Percentiles rank a stretch among this genome's conserved stretches.
Evolutionary conservation across 768 basidiomycete genomes (phyloP).

Genomic region (Termitomyces bulborhizus): DNA sequence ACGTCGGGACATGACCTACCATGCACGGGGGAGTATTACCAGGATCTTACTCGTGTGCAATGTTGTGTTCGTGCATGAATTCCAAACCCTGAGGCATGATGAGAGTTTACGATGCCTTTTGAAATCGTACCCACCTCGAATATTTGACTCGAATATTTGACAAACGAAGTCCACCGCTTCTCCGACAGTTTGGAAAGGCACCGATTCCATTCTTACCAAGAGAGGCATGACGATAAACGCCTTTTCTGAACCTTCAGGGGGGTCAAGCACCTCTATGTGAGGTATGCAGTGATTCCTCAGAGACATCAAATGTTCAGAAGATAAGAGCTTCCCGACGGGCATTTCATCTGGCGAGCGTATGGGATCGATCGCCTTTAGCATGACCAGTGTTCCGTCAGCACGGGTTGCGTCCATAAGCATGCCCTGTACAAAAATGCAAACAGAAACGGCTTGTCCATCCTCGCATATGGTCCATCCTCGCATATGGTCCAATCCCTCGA

Average conservation of each 20-base stretch:
- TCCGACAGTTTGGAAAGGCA: not conserved
- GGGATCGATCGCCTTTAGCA: not conserved
- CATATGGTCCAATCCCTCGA: too few species aligned
- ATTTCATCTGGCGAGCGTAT: not conserved
- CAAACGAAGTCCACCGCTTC: not conserved
- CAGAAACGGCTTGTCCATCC: too few species aligned
- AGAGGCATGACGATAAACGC: not conserved
- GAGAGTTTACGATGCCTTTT: too few species aligned
- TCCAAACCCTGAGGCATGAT: not conserved
- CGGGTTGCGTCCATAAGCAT: too few species aligned
- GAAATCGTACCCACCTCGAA: too few species aligned
- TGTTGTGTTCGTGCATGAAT: not conserved
- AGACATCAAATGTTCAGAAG: not conserved
- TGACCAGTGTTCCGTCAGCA: too few species aligned
- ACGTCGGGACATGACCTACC: too few species aligned
- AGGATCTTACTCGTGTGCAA: not conserved
- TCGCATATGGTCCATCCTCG: too few species aligned
- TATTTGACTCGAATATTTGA: not conserved
- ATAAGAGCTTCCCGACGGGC: not conserved
- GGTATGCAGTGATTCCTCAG: not conserved
- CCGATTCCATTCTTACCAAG: not conserved
- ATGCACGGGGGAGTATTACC: too few species aligned
- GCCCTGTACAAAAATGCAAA: too few species aligned
- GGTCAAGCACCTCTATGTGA: not conserved
- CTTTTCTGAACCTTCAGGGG: not conserved